A percentile compares a stretch with the other conserved stretches of the same genome.
These are phyloP conservation scores for Metschnikowia aberdeeniae DNA, from an alignment of 805 yeast genomes.

Conservation along the genomic window DNA sequence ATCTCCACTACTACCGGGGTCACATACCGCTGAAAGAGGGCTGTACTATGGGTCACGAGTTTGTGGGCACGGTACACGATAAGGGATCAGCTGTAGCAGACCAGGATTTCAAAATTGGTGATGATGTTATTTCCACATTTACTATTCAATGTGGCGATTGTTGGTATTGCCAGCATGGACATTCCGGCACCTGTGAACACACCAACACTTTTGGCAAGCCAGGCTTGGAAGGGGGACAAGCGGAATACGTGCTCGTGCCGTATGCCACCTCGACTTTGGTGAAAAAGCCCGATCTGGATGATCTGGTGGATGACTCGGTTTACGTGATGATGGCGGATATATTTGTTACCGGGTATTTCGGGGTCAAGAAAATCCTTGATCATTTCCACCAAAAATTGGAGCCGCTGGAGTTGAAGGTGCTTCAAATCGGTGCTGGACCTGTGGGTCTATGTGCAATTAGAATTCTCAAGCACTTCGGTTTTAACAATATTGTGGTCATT, in stretches of 20 bases:
- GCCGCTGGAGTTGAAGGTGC: conserved; percentile 32
- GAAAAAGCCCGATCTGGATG: conserved; percentile 33
- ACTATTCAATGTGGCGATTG: conserved; percentile 60
- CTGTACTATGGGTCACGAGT: conserved; percentile 51
- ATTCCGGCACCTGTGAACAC: conserved; percentile 50
- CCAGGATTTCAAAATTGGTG: conserved; percentile 39
- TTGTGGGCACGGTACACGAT: conserved; percentile 40
- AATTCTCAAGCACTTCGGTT: conserved; percentile 42
- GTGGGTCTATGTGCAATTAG: conserved; percentile 53
- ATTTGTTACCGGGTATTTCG: conserved; percentile 60
- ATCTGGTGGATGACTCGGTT: conserved; percentile 37
- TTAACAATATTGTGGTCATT: conserved; percentile 42
- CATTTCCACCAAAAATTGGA: conserved; percentile 11
- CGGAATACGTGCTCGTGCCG: conserved; percentile 59
- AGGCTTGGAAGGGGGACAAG: conserved; percentile 58
- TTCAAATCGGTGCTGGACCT: conserved; percentile 60
- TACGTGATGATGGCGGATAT: conserved; percentile 60
- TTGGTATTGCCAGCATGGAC: conserved; percentile 54
- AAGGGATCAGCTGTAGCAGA: conserved; percentile 30
- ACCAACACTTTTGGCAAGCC: conserved; percentile 57
- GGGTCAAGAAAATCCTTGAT: conserved; percentile 47
- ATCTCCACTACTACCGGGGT: conserved; percentile 54
- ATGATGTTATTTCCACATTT: conserved; percentile 40
- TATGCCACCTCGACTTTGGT: conserved; percentile 49
- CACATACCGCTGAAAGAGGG: conserved; percentile 35